These are phyloP conservation scores for Xanthoconium stramineum DNA, from an alignment of 768 basidiomycete genomes.

Conservation along the genomic window DNA sequence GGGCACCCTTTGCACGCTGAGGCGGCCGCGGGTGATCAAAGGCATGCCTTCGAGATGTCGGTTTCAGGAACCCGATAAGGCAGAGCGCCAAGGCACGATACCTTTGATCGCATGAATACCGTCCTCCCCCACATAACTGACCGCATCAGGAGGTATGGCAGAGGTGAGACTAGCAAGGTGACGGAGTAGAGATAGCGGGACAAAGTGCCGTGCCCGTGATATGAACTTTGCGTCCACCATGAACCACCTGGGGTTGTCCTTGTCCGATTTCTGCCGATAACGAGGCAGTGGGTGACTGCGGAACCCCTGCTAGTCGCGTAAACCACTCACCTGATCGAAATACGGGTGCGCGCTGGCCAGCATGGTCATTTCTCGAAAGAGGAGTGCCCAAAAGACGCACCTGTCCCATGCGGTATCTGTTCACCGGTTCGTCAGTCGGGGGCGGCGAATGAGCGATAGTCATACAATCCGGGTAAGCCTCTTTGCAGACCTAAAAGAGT, in stretches of 20 bases:
- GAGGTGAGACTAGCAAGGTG: conserved; percentile 47
- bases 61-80: conserved; percentile 3
- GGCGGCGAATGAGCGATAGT: not conserved
- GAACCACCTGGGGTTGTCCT: conserved; percentile 80
- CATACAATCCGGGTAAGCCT: conserved; percentile 90
- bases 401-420: conserved; percentile 88
- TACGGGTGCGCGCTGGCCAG: conserved; percentile 67
- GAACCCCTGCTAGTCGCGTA: not conserved
- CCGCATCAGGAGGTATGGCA: conserved; percentile 43
- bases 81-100: conserved; percentile 26
- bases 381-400: conserved; percentile 39
- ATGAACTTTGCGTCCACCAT: conserved; percentile 83
- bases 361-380: conserved; percentile 6
- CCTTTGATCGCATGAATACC: conserved; percentile 66
- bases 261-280: conserved; percentile 64
- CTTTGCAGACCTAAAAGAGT: conserved; percentile 59
- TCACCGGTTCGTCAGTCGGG: conserved; percentile 5
- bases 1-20: conserved; percentile 84
- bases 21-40: conserved; percentile 72
- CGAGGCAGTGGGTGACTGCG: not conserved
- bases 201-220: conserved; percentile 63
- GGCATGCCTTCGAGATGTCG: conserved; percentile 57
- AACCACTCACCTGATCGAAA: conserved; percentile 58
- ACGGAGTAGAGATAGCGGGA: conserved; percentile 74
- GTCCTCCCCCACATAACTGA: conserved; percentile 64